phyloP scores from a whole-genome alignment of 1,139 yeast species.

The Suhomyces bolitotheri region DNA sequence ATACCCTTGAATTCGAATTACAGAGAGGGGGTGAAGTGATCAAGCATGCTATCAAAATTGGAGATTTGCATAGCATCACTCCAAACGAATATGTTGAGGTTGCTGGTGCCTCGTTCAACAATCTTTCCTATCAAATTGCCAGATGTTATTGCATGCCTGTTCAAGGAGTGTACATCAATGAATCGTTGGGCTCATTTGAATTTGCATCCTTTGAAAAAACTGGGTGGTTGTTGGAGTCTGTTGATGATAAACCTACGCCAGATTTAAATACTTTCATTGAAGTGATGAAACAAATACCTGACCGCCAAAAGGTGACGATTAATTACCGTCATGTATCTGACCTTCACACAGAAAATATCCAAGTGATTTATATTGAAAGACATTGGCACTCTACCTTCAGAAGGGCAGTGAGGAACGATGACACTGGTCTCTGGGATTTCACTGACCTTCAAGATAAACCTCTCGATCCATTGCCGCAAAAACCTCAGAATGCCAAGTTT shows the following conservation, averaged over 20 bases:
- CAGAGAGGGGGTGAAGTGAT: constrained; percentile 73
- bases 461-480: constrained; percentile 45
- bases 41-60: constrained; percentile 54
- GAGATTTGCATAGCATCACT: constrained; percentile 78
- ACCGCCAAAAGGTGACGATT: constrained; percentile 68
- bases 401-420: constrained; percentile 74
- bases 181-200: constrained; percentile 77
- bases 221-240: constrained; percentile 73
- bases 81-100: constrained; percentile 81
- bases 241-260: constrained; percentile 74
- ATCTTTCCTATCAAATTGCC: constrained; percentile 85
- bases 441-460: constrained; percentile 64
- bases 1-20: constrained; percentile 55
- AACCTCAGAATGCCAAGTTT: constrained; percentile 66
- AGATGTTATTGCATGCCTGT: constrained; percentile 82
- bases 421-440: constrained; percentile 87
- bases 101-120: constrained; percentile 85
- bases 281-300: constrained; percentile 78
- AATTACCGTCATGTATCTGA: constrained; percentile 79
- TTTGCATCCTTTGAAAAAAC: constrained; percentile 58
- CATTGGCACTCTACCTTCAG: constrained; percentile 81
- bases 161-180: constrained; percentile 76
- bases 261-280: constrained; percentile 73
- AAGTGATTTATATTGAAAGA: constrained; percentile 71
- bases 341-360: constrained; percentile 68